Percentiles rank a stretch among this genome's conserved stretches.
phyloP scores from a whole-genome alignment of 306 rosid species.

The Begonia peltatifolia region DNA sequence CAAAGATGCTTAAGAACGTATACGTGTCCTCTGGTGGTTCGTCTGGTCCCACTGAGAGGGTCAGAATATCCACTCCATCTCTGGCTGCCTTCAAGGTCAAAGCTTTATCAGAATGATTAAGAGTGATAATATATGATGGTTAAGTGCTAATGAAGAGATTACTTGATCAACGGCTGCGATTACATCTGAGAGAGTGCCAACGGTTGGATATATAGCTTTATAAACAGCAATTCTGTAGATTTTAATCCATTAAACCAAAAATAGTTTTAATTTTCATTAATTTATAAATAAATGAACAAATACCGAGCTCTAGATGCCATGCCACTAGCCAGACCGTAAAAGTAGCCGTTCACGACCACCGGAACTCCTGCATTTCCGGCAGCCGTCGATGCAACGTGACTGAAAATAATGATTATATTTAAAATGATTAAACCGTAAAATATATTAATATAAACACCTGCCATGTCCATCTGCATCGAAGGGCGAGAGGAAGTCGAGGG shows the following conservation, averaged over 20 bases:
- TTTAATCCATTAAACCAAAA: too few species aligned
- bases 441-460: slow-evolving; percentile 26
- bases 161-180: slow-evolving; percentile 75
- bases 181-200: slow-evolving; percentile 52
- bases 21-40: slow-evolving; percentile 37
- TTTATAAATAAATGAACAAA: not conserved
- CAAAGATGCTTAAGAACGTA: slow-evolving; percentile 48
- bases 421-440: too few species aligned
- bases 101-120: too few species aligned
- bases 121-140: too few species aligned
- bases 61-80: slow-evolving; percentile 76
- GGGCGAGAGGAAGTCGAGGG: slow-evolving; percentile 73
- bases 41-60: slow-evolving; percentile 71
- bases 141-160: not conserved
- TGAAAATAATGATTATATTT: slow-evolving; percentile 8
- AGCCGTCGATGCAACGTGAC: slow-evolving; percentile 78
- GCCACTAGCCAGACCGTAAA: slow-evolving; percentile 65
- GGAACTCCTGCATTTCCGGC: slow-evolving; percentile 84
- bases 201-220: slow-evolving; percentile 68
- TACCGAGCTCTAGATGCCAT: slow-evolving; percentile 84
- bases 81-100: slow-evolving; percentile 27
- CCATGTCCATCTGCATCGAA: slow-evolving; percentile 84
- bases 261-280: too few species aligned
- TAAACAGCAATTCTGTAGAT: slow-evolving; percentile 63
- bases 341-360: slow-evolving; percentile 50